These are phyloP conservation scores for Pleurotus eryngii DNA, from an alignment of 768 basidiomycete species.

Conservation along the genomic window DNA sequence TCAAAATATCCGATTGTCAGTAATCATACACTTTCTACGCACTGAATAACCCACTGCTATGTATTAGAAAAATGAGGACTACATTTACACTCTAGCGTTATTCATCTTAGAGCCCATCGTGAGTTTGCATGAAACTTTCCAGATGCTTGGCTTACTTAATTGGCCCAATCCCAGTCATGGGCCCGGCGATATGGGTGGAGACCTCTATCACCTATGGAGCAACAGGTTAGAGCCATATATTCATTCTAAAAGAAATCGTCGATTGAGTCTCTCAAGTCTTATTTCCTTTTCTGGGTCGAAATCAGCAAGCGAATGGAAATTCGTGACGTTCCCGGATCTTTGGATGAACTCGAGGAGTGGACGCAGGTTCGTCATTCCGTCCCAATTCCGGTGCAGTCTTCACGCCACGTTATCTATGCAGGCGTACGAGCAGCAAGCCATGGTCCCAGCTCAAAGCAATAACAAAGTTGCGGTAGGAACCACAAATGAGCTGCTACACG, in stretches of 20 bases:
- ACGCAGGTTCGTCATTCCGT: constrained; percentile 24
- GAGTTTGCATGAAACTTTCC: constrained; percentile 3
- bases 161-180: constrained; percentile 30
- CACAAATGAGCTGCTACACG: constrained; percentile 35
- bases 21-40: constrained; percentile 32
- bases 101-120: constrained; percentile 35
- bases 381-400: background rate
- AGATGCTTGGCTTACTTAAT: background rate
- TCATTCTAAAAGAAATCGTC: too few relatives aligned
- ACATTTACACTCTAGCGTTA: constrained; percentile 27
- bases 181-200: constrained; percentile 42
- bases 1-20: constrained; percentile 34
- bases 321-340: constrained; percentile 38
- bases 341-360: constrained; percentile 37
- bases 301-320: constrained; percentile 47
- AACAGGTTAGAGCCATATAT: constrained; percentile 23
- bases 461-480: constrained; percentile 36
- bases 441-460: constrained; percentile 41
- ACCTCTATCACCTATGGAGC: constrained; percentile 38
- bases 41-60: constrained; percentile 33
- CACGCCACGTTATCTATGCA: constrained; percentile 10
- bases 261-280: constrained; percentile 23
- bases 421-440: constrained; percentile 38
- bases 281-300: constrained; percentile 41
- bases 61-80: constrained; percentile 28